Conservation (phyloP, 148 eudicot species). For the Euryodendron excelsum region DNA sequence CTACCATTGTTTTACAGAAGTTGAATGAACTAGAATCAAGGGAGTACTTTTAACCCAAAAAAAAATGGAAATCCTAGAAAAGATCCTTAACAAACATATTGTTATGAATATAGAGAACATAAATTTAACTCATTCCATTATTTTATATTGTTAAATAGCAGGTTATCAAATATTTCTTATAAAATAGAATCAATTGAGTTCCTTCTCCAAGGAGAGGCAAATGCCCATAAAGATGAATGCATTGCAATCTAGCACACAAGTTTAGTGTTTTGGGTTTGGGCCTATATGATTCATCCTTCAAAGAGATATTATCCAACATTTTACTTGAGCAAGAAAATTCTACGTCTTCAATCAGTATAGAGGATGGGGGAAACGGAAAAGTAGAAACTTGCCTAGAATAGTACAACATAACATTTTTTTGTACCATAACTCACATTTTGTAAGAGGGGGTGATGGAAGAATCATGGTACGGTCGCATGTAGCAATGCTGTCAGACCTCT, state of each 20-base stretch:
- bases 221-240: background rate
- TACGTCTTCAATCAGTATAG: background rate
- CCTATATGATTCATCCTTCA: too few species aligned
- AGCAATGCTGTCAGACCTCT: background rate
- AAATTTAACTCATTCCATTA: too few species aligned
- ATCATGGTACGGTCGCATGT: too few species aligned
- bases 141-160: too few species aligned
- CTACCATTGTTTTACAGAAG: too few species aligned
- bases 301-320: background rate
- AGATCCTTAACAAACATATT: too few species aligned
- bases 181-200: background rate
- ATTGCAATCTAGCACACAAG: background rate
- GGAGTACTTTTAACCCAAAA: too few species aligned
- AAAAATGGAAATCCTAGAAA: too few species aligned
- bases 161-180: too few species aligned
- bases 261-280: background rate
- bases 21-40: too few species aligned
- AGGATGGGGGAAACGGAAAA: background rate
- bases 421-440: background rate
- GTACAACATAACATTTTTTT: background rate
- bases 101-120: too few species aligned
- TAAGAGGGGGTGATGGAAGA: background rate
- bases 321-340: background rate
- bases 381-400: background rate
- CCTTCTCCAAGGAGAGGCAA: background rate